Base-by-base conservation (phyloP, 495 filamentous ascomycete species). In the Penicillium odoratum region DNA sequence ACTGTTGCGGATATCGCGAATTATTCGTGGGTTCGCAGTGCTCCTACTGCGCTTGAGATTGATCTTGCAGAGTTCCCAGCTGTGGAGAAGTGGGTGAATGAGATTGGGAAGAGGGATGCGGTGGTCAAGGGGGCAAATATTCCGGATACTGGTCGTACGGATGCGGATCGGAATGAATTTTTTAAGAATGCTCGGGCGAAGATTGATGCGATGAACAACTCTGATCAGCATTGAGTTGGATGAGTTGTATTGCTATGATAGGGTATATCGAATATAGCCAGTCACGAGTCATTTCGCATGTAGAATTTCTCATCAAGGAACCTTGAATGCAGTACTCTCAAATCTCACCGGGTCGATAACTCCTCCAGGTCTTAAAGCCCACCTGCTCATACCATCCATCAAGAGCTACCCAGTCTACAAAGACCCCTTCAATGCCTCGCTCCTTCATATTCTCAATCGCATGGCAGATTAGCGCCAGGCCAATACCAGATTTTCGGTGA, bases 321-420 rank as follows among this genome's bases (percentile, higher is more conserved):
- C 26, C 15, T 40, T 6, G 13, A 16, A 33, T 5, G 38, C 38
- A 15, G 38, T 7, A 4, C 6, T 40, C 26, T 60, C 51, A 62
- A 26, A 58, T 65, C 54, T 70, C 64, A 0, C 73, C 76, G 3
- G 69, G 66, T 30, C 72, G 61, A 62, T 81, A 83, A 30, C 75
- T 75, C 40, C 77, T 67, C 70, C 72, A 76, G 8, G 66, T 65
- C 55, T 69, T 47, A 58, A 80, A 81, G 3, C 80, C 80, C 16
- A 81, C 49, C 46, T 74, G 69, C 62, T 81, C 79, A 64, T 83
- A 83, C 64, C 73, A 83, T 8, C 75, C 78, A 18, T 79, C 70
- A 43, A 78, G 58, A 18, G 69, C 72, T 16, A 81, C 79, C 75
- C 76, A 81, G 49, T 83, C 80, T 34, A 83, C 74, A 59, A 78